Evolutionary conservation across 192 early-diverging fungal species (phyloP).

Genomic region (Coemansia pectinata): DNA sequence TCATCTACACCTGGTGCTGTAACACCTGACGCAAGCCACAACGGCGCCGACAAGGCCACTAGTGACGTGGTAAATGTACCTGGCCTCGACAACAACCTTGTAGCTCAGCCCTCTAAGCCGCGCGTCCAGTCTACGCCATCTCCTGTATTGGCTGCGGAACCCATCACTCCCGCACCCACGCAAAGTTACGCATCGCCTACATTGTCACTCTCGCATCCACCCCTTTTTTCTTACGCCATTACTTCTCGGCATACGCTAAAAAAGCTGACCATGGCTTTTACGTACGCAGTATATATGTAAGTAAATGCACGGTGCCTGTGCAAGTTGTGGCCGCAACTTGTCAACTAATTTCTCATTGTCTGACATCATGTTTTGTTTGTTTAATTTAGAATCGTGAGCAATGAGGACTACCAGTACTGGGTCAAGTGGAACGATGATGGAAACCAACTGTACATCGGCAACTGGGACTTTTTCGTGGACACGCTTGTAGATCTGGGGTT

Average conservation of each 20-base stretch:
- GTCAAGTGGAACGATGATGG: background rate
- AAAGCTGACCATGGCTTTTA: background rate
- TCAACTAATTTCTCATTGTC: too few relatives aligned
- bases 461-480: background rate
- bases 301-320: background rate
- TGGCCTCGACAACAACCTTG: too few relatives aligned
- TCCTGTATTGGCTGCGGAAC: too few relatives aligned
- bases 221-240: too few relatives aligned
- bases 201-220: background rate
- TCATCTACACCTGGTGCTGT: too few relatives aligned
- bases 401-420: background rate
- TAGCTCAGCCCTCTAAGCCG: too few relatives aligned
- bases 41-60: too few relatives aligned
- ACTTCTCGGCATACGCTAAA: background rate
- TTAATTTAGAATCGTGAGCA: background rate
- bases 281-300: background rate
- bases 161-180: too few relatives aligned
- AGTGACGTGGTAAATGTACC: too few relatives aligned
- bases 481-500: background rate
- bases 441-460: background rate
- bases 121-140: too few relatives aligned
- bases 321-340: background rate
- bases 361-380: too few relatives aligned
- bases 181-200: background rate
- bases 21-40: too few relatives aligned